phyloP scores from a whole-genome alignment of 257 asterid species.

The Jasminum sambac region DNA sequence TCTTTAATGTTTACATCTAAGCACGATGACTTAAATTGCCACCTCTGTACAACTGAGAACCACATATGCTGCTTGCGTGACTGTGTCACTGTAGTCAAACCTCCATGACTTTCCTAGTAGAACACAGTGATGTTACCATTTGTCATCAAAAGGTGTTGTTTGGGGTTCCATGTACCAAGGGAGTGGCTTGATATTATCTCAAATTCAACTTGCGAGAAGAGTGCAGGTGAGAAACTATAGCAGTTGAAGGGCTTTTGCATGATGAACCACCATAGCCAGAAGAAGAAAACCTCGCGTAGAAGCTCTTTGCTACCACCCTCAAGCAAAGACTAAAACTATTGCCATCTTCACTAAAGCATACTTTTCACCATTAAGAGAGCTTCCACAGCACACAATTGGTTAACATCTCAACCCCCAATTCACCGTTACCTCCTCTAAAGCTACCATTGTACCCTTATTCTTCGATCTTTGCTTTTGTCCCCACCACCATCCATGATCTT shows the following conservation, averaged over 20 bases:
- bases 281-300: not conserved
- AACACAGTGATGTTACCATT: not conserved
- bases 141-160: not conserved
- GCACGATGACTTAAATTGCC: not conserved
- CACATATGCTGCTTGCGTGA: not conserved
- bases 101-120: not conserved
- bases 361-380: conserved; percentile 12
- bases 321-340: not conserved
- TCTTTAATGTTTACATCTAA: not conserved
- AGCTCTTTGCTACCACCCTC: not conserved
- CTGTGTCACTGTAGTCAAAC: not conserved
- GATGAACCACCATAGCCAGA: not conserved
- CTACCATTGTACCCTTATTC: not conserved
- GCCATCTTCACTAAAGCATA: not conserved
- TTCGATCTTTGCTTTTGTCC: conserved; percentile 1
- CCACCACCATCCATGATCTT: not conserved
- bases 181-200: too few species aligned
- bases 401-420: not conserved
- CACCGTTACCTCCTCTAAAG: not conserved
- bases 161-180: not conserved
- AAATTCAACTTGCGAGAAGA: too few species aligned
- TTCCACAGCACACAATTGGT: not conserved
- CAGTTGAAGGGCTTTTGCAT: not conserved
- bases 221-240: too few species aligned
- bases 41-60: not conserved